phyloP scores from a whole-genome alignment of 1,284 basidiomycete genomes.

The Pterulicium gracile region DNA sequence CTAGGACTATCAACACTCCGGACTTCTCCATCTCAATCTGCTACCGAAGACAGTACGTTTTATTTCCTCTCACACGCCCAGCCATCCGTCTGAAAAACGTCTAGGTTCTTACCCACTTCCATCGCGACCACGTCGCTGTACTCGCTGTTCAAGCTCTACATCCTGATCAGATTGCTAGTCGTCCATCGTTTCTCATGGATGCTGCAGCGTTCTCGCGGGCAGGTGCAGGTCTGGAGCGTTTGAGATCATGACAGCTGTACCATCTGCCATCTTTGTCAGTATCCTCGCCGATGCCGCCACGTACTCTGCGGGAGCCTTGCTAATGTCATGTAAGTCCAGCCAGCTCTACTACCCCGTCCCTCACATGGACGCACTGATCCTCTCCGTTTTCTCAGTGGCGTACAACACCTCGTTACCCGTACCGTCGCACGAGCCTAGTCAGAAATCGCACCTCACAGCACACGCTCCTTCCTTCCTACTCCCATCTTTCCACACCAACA shows the following conservation, averaged over 20 bases:
- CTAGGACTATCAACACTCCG: constrained; percentile 6
- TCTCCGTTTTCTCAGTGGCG: constrained; percentile 10
- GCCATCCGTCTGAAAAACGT: constrained; percentile 4
- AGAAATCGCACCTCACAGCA: not conserved
- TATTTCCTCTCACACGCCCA: not conserved
- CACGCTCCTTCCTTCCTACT: not conserved
- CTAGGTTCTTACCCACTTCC: constrained; percentile 31
- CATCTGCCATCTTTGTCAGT: constrained; percentile 25
- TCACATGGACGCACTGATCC: not conserved
- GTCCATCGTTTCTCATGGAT: constrained; percentile 15
- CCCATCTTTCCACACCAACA: not conserved
- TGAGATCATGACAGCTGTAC: constrained; percentile 33
- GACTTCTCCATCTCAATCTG: constrained; percentile 19
- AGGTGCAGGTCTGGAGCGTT: constrained; percentile 26
- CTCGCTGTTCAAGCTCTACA: constrained; percentile 30
- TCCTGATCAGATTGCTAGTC: constrained; percentile 24
- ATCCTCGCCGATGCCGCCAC: constrained; percentile 35
- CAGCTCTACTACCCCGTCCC: not conserved
- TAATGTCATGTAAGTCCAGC: constrained; percentile 28
- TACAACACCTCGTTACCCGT: constrained; percentile 11
- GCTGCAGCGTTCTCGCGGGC: constrained; percentile 5
- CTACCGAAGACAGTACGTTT: constrained; percentile 27
- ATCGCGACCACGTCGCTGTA: constrained; percentile 30
- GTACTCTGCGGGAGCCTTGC: constrained; percentile 33
- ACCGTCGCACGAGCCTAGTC: not conserved